Base-by-base conservation (phyloP, 305 asterid genomes). In the Petunia hybrid region DNA sequence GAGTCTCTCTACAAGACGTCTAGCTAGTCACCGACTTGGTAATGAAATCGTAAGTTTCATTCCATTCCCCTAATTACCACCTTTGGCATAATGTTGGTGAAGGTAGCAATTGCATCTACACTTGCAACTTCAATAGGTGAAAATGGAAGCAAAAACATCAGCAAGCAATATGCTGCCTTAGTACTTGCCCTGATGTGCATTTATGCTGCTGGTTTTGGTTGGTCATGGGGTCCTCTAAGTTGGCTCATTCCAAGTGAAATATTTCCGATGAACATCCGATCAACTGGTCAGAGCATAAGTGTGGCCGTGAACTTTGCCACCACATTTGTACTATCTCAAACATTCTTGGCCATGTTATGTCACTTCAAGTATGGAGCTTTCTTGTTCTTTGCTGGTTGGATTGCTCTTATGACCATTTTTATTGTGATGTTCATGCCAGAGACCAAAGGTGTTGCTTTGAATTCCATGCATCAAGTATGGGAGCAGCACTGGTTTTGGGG, bases 361-460 rank as follows among this genome's bases (percentile, higher is more conserved):
- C 83, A 74, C 55, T 84, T 84, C 79, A 65, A 81, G 38, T 84
- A 39, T 31, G 87, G 81, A 3, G 78, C 81, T 73, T 84, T 84
- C 56, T 60, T 82, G 2, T 82, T 84, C 16, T 79, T 69, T 22
- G 68, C 75, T 4, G 79, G 77, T 42, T 82, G 85, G 80, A 5
- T 85, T 9, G 80, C 71, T 3, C 6, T 75, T 4, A 79, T 82
- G 83, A 82, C 87, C 8, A 43, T 59, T 6, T 66, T 82, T n/a
- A 16, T 84, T 3, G 59, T 22, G 2, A 12, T 81, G 31, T 85
- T 82, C 22, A 35, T 82, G 78, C 85, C 82, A 1, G 83, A 82
- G 65, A 78, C 83, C 22, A 71, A 81, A 65, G 80, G 82, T 6
- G 36, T 81, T 55, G 83, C 73, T 3, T 16, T 78, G 5, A 62